phyloP scores from a whole-genome alignment of 441 rosid genomes.

The Metrosideros polymorpha region DNA sequence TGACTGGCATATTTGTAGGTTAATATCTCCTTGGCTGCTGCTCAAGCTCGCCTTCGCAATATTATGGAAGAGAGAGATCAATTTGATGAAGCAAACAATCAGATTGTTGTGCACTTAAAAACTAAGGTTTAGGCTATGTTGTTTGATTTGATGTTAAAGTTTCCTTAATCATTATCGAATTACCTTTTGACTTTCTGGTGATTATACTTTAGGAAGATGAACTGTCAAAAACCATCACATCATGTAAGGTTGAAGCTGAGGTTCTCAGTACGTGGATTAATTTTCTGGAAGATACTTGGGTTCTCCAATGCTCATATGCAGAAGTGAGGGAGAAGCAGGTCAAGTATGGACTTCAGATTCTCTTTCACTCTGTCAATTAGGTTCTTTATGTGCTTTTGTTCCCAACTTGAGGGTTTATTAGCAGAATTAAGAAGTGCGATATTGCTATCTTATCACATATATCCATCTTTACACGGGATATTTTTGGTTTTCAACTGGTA shows the following conservation, averaged over 20 bases:
- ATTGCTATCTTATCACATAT: background rate
- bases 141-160: conserved; percentile 1
- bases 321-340: conserved; percentile 69
- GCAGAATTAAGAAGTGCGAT: background rate
- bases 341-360: conserved; percentile 44
- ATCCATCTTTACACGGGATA: background rate
- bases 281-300: conserved; percentile 95
- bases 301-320: conserved; percentile 58
- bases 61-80: conserved; percentile 92
- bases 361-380: background rate
- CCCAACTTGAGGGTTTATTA: background rate
- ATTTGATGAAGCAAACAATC: conserved; percentile 91
- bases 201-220: conserved; percentile 69
- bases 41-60: conserved; percentile 76
- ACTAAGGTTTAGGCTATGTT: conserved; percentile 50
- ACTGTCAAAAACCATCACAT: conserved; percentile 63
- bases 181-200: background rate
- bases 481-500: conserved; percentile 12
- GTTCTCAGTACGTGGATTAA: conserved; percentile 88
- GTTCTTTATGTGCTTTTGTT: background rate
- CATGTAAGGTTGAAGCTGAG: conserved; percentile 74
- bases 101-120: conserved; percentile 75
- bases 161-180: background rate
- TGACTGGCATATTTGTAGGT: conserved; percentile 30
- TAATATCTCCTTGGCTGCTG: conserved; percentile 84